Base-by-base conservation (phyloP, 1,284 basidiomycete genomes). In the Ceratobasidium sp. region DNA sequence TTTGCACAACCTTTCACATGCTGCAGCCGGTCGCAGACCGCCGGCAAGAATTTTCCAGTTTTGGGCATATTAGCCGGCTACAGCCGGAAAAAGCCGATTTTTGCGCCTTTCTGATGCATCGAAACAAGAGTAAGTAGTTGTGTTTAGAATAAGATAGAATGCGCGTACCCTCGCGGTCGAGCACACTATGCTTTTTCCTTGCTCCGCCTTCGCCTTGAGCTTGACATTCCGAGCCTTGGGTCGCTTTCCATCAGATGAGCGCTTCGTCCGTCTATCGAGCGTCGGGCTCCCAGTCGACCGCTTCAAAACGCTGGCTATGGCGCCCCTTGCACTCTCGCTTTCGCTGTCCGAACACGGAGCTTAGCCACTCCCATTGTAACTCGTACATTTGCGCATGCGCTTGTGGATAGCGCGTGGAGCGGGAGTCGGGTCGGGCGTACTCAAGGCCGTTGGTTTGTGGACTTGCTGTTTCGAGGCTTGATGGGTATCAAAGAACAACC, bases 131-230 rank as follows among this genome's bases (percentile, higher is more conserved):
- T n/a, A n/a, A n/a, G n/a, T n/a, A n/a, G n/a, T n/a, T n/a, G n/a
- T n/a, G n/a, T n/a, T n/a, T n/a, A n/a, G n/a, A n/a, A n/a, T n/a
- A n/a, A n/a, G n/a, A n/a, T n/a, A n/a, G n/a, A n/a, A n/a, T n/a
- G n/a, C n/a, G n/a, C n/a, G n/a, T n/a, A n/a, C n/a, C n/a, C n/a
- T n/a, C n/a, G n/a, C n/a, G n/a, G n/a, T n/a, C n/a, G n/a, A n/a
- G n/a, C n/a, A n/a, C n/a, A n/a, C n/a, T n/a, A n/a, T 63, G n/a
- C 60, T 37, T 15, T 63, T 42, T n/a, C 60, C 60, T 63, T 63
- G 39, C n/a, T 42, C 60, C 8, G 8, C 60, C 3, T 7, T 10
- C 23, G 15, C 35, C 37, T 39, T 49, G 47, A 20, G 13, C n/a
- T 42, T 33, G 20, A n/a, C 35, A 13, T 42, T n/a, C 6, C 47